These are phyloP conservation scores for Verticillium isaacii DNA, from an alignment of 2,329 filamentous ascomycete genomes.

Conservation along the genomic window DNA sequence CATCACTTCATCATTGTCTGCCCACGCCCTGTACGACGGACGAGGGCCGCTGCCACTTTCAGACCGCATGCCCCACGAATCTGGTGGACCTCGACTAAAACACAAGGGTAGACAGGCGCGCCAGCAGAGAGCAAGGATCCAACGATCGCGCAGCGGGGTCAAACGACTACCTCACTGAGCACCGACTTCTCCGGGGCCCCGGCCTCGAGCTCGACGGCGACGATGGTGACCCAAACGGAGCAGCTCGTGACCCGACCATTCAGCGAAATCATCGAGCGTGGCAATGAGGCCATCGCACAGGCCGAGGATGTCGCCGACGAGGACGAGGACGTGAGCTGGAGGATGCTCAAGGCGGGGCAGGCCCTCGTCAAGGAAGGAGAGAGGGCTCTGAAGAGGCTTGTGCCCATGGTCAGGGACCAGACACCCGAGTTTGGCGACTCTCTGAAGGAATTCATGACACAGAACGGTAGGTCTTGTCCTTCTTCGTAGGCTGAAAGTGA, in stretches of 20 bases:
- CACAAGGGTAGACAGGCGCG: neutral
- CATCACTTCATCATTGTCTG: neutral
- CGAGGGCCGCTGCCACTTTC: neutral
- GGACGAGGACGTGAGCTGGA: constrained; percentile 15
- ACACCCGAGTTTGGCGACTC: constrained; percentile 28
- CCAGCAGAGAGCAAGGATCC: neutral
- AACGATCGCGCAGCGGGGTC: neutral
- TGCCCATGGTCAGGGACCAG: constrained; percentile 30
- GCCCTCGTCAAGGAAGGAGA: constrained; percentile 30
- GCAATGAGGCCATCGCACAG: constrained; percentile 27
- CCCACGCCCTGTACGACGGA: neutral
- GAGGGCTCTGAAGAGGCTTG: constrained; percentile 28
- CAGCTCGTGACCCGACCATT: constrained; percentile 20
- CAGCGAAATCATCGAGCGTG: constrained; percentile 30
- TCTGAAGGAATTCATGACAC: constrained; percentile 28
- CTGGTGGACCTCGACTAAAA: neutral
- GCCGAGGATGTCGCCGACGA: constrained; percentile 19
- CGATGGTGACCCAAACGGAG: neutral
- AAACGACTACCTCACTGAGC: neutral
- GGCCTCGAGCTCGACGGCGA: neutral
- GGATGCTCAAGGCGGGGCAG: constrained; percentile 27
- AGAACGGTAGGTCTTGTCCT: constrained; percentile 20
- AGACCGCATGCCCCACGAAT: neutral
- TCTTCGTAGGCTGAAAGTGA: neutral
- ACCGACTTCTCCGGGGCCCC: neutral